Evolutionary conservation across 148 eudicot genomes (phyloP).

Genomic region (Rhododendron simsii): DNA sequence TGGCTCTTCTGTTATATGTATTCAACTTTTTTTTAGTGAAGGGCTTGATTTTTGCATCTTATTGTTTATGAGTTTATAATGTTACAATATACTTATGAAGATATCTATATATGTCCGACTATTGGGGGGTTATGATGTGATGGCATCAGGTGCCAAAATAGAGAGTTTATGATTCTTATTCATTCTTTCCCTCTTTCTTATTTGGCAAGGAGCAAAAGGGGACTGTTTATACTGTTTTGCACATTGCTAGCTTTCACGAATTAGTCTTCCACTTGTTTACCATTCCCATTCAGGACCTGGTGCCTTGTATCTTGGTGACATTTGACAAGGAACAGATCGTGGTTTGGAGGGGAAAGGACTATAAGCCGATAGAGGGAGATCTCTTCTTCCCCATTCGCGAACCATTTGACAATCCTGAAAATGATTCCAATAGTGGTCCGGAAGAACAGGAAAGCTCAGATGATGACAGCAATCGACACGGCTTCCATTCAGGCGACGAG

Average conservation of each 20-base stretch:
- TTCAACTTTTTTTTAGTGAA: neutral
- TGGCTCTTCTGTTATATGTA: neutral
- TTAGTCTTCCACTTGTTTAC: neutral
- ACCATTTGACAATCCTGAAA: slow-evolving; percentile 29
- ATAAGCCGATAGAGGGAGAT: slow-evolving; percentile 44
- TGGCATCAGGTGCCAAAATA: neutral
- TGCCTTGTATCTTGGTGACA: slow-evolving; percentile 75
- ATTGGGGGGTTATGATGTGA: neutral
- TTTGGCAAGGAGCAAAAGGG: neutral
- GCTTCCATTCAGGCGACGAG: slow-evolving; percentile 24
- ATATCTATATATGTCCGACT: neutral
- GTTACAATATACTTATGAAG: neutral
- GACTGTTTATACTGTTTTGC: neutral
- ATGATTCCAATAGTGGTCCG: slow-evolving; percentile 27
- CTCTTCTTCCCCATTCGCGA: slow-evolving; percentile 39
- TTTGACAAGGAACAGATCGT: slow-evolving; percentile 86
- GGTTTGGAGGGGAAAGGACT: slow-evolving; percentile 74
- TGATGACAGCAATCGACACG: neutral
- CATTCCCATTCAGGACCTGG: slow-evolving; percentile 57
- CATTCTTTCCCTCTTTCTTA: neutral
- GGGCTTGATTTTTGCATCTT: neutral
- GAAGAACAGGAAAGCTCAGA: slow-evolving; percentile 5
- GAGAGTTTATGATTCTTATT: neutral
- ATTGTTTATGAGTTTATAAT: neutral
- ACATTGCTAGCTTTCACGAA: neutral